phyloP scores from a whole-genome alignment of 75 land plant species.

The Pseudotsuga menziesii region DNA sequence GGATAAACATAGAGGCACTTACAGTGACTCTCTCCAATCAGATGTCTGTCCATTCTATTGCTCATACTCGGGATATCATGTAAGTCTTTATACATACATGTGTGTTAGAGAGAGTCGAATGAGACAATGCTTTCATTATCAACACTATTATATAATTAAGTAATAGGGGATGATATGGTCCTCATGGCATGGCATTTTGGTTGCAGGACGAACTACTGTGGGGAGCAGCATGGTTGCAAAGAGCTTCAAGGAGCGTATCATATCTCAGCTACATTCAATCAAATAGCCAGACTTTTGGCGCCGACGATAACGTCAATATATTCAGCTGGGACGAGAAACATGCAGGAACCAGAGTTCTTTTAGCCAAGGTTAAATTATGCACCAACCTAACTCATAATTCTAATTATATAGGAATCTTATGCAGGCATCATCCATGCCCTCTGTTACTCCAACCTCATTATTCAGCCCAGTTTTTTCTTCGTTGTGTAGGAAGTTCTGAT shows the following conservation, averaged over 20 bases:
- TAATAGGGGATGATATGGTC: too few relatives aligned
- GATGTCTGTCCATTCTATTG: conserved; percentile 50
- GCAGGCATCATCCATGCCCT: background rate
- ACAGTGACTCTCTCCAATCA: conserved; percentile 27
- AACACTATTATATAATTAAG: background rate
- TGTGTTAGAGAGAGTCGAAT: too few relatives aligned
- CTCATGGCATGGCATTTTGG: background rate
- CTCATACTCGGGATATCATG: conserved; percentile 45
- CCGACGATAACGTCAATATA: conserved; percentile 9
- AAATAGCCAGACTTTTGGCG: conserved; percentile 16
- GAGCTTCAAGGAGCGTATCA: conserved; percentile 13
- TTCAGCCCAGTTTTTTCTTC: background rate
- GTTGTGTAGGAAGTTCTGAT: background rate
- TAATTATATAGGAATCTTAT: conserved; percentile 4
- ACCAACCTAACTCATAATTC: background rate
- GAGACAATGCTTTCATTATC: conserved; percentile 8
- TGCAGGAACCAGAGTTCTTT: conserved; percentile 35
- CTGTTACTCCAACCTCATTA: too few relatives aligned
- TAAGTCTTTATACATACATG: too few relatives aligned
- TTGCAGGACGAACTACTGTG: conserved; percentile 33
- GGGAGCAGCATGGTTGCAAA: conserved; percentile 50
- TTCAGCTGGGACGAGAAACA: conserved; percentile 47
- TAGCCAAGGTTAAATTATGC: conserved; percentile 18
- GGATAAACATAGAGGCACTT: conserved; percentile 33
- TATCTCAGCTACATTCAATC: conserved; percentile 27